phyloP scores from a whole-genome alignment of 192 early-diverging fungal species.

The Coemansia sp. region DNA sequence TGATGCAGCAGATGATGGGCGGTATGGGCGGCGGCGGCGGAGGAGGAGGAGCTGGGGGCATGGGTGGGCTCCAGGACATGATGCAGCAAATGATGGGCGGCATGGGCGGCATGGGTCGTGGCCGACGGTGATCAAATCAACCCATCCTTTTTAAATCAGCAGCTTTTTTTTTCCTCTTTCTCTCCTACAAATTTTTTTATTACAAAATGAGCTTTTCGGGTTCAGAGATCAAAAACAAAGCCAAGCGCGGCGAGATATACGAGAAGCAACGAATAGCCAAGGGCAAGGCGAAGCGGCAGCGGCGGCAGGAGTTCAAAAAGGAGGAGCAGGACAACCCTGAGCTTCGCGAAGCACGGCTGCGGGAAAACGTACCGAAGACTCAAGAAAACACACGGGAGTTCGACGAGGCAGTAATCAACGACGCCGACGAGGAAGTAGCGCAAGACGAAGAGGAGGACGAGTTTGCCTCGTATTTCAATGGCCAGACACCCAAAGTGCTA shows the following conservation, averaged over 20 bases:
- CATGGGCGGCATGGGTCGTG: slow-evolving; percentile 28
- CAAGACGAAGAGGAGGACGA: slow-evolving; percentile 84
- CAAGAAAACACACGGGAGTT: slow-evolving; percentile 89
- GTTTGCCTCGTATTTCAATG: slow-evolving; percentile 85
- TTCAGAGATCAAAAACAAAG: slow-evolving; percentile 76
- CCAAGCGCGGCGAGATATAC: slow-evolving; percentile 79
- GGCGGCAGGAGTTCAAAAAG: slow-evolving; percentile 69
- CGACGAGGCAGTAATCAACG: slow-evolving; percentile 86
- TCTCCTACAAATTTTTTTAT: slow-evolving; percentile 12
- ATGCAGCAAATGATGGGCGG: slow-evolving; percentile 68
- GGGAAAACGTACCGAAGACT: slow-evolving; percentile 87
- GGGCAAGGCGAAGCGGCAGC: slow-evolving; percentile 70
- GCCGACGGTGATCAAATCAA: slow-evolving; percentile 27
- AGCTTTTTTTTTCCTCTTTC: background rate
- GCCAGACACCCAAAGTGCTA: slow-evolving; percentile 85
- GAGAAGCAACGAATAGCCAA: slow-evolving; percentile 72
- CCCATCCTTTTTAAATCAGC: background rate
- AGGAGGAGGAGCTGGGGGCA: slow-evolving; percentile 18
- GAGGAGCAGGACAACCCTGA: slow-evolving; percentile 81
- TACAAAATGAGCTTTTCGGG: slow-evolving; percentile 5
- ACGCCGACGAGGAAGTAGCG: slow-evolving; percentile 75
- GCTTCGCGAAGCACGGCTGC: slow-evolving; percentile 78
- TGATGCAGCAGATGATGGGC: slow-evolving; percentile 69
- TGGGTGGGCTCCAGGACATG: slow-evolving; percentile 72
- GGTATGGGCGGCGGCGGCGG: slow-evolving; percentile 56